A percentile compares a stretch with the other conserved stretches of the same genome.
Conservation (phyloP, 129 eudicot species). For the Logfia minima region DNA sequence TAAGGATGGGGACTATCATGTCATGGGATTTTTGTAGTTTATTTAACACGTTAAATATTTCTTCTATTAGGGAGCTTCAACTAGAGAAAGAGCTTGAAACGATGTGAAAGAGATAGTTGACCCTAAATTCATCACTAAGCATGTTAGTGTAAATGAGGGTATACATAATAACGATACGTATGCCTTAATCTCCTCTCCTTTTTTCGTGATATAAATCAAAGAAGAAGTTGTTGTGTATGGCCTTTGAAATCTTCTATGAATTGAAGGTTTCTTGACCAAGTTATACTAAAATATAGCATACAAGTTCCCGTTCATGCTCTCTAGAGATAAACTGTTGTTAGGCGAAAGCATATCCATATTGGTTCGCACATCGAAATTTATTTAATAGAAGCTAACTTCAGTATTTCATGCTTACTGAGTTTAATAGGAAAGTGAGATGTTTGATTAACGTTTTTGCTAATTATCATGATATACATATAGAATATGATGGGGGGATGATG, state of each 20-base stretch:
- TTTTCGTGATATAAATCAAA: neutral
- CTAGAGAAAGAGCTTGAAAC: neutral
- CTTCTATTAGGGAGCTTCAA: neutral
- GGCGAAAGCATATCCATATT: neutral
- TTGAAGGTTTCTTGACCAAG: neutral
- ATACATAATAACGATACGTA: too few species aligned
- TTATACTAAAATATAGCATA: neutral
- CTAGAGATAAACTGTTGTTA: neutral
- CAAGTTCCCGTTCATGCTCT: constrained; percentile 1
- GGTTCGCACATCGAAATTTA: neutral
- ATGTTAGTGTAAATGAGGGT: too few species aligned
- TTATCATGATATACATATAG: neutral
- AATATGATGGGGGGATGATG: neutral
- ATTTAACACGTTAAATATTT: neutral
- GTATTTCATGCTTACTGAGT: neutral
- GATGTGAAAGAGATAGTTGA: neutral
- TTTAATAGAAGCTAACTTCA: neutral
- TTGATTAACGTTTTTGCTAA: neutral
- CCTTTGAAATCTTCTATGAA: too few species aligned
- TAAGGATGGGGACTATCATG: neutral
- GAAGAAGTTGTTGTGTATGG: too few species aligned
- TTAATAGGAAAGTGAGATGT: neutral
- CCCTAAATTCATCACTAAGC: too few species aligned
- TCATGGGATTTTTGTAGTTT: neutral
- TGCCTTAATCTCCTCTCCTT: too few species aligned